phyloP scores from a whole-genome alignment of 2,329 filamentous ascomycete genomes.

The Davidsoniella australis region DNA sequence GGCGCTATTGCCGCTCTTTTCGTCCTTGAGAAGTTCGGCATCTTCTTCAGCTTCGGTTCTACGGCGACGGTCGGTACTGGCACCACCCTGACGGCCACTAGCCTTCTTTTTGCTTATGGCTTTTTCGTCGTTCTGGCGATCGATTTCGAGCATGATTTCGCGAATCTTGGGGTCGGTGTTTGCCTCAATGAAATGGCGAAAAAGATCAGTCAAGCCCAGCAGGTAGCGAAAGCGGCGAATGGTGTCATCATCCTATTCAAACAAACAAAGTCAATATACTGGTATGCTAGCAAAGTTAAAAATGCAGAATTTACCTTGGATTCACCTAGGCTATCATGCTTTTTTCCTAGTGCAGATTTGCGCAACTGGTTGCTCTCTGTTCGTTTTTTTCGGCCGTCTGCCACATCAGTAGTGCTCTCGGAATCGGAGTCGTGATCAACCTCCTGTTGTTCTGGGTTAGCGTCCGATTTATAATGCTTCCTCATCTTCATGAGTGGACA shows the following conservation, averaged over 20 bases:
- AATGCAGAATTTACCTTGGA: conserved; percentile 51
- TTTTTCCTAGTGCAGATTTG: conserved; percentile 84
- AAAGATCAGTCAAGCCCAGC: conserved; percentile 84
- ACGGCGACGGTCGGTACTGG: conserved; percentile 58
- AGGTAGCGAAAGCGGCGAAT: conserved; percentile 89
- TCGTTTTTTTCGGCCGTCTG: conserved; percentile 63
- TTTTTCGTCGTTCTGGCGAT: conserved; percentile 72
- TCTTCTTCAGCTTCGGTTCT: conserved; percentile 97
- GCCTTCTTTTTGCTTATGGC: conserved; percentile 52
- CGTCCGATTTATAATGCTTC: neutral
- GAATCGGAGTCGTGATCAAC: conserved; percentile 59
- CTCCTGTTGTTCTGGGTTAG: conserved; percentile 23
- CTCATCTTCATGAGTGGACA: neutral
- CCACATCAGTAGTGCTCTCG: conserved; percentile 63
- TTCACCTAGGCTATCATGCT: conserved; percentile 80
- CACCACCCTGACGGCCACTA: conserved; percentile 66
- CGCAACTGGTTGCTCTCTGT: conserved; percentile 79
- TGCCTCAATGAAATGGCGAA: conserved; percentile 96
- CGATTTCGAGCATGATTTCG: conserved; percentile 85
- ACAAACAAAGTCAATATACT: neutral
- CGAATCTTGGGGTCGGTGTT: conserved; percentile 92
- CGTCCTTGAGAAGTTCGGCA: conserved; percentile 71
- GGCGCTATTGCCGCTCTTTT: conserved; percentile 70
- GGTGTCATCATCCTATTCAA: conserved; percentile 69
- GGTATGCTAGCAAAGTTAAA: neutral